Percentiles rank a stretch among this genome's conserved stretches.
phyloP scores from a whole-genome alignment of 495 filamentous ascomycete genomes.

The Neurospora tetraspora region DNA sequence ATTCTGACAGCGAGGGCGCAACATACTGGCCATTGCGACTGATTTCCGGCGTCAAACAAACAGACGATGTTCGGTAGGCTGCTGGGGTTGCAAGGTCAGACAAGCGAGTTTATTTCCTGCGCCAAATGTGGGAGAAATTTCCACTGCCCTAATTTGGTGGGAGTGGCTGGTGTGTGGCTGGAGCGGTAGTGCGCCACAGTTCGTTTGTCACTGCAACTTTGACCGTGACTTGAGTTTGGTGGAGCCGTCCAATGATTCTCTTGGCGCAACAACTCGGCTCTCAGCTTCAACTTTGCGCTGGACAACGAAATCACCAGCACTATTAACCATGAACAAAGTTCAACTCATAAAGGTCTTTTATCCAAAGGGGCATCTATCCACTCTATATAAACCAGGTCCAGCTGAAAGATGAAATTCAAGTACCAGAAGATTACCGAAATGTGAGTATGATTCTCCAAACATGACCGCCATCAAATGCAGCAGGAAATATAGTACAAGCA shows the following conservation, averaged over 20 bases:
- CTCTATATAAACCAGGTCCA: not conserved
- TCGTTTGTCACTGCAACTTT: not conserved
- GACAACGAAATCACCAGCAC: not conserved
- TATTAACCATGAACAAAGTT: not conserved
- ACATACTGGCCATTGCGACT: constrained; percentile 44
- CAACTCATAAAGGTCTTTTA: not conserved
- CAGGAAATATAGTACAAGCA: constrained; percentile 1
- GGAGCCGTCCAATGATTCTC: not conserved
- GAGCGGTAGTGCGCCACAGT: not conserved
- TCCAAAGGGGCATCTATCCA: not conserved
- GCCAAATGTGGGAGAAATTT: constrained; percentile 24
- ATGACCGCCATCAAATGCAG: not conserved
- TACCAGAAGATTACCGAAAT: not conserved
- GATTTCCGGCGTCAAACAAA: constrained; percentile 23
- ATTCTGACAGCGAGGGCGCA: not conserved
- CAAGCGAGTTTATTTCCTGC: constrained; percentile 14
- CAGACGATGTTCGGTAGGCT: constrained; percentile 15
- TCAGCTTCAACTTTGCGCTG: not conserved
- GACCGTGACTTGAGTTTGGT: not conserved
- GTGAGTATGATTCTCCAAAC: not conserved
- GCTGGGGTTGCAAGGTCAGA: constrained; percentile 11
- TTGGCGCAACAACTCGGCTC: not conserved
- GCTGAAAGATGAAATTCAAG: not conserved
- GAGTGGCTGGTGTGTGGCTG: constrained; percentile 15
- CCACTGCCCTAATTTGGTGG: constrained; percentile 19